phyloP scores from a whole-genome alignment of 2,329 filamentous ascomycete genomes.

The Pseudocercospora macadamiae region DNA sequence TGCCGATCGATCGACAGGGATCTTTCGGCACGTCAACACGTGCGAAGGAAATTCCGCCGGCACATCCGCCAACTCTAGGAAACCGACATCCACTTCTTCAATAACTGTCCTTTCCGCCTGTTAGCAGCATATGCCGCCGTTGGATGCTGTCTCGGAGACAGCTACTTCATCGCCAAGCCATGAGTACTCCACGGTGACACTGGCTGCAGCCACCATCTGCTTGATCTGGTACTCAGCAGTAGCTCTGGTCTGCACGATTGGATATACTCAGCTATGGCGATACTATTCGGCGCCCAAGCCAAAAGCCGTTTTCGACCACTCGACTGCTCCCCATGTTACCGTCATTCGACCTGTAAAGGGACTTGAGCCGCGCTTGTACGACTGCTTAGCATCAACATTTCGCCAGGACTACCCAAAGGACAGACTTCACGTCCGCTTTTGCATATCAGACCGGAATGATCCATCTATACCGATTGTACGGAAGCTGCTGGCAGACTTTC shows the following conservation, averaged over 20 bases:
- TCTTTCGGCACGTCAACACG: background rate
- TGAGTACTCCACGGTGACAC: slow-evolving; percentile 28
- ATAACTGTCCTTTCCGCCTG: background rate
- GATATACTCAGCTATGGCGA: slow-evolving; percentile 61
- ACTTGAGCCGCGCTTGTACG: slow-evolving; percentile 84
- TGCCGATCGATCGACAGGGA: background rate
- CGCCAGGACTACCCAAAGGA: slow-evolving; percentile 76
- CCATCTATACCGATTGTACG: slow-evolving; percentile 75
- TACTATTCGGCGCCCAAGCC: slow-evolving; percentile 52
- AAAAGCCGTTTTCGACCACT: slow-evolving; percentile 16
- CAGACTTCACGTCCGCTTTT: slow-evolving; percentile 80
- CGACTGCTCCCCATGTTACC: slow-evolving; percentile 76
- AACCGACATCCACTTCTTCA: background rate
- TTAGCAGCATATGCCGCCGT: slow-evolving; percentile 31
- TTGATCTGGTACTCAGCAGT: slow-evolving; percentile 50
- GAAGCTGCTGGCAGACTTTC: slow-evolving; percentile 73
- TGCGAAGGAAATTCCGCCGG: background rate
- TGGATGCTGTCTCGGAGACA: slow-evolving; percentile 28
- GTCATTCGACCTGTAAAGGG: slow-evolving; percentile 93
- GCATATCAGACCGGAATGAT: slow-evolving; percentile 74
- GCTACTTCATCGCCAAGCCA: slow-evolving; percentile 16
- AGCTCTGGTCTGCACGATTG: slow-evolving; percentile 59
- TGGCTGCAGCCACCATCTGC: slow-evolving; percentile 32
- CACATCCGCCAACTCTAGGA: background rate
- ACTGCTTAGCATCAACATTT: slow-evolving; percentile 87